phyloP scores from a whole-genome alignment of 2,329 filamentous ascomycete species.

The Mycosphaerelloides madeirae region DNA sequence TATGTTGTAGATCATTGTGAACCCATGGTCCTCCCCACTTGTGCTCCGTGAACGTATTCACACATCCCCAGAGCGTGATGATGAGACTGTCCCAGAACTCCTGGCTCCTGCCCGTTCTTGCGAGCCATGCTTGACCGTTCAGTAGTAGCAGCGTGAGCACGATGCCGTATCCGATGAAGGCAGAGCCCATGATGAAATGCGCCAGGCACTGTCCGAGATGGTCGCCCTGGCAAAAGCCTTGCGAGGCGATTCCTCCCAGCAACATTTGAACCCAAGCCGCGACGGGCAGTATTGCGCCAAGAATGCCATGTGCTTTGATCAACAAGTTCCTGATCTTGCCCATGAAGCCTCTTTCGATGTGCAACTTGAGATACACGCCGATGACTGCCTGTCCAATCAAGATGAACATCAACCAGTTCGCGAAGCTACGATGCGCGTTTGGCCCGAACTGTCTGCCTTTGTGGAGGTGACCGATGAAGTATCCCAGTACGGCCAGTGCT shows the following conservation, averaged over 20 bases:
- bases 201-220: slow-evolving; percentile 89
- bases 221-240: slow-evolving; percentile 89
- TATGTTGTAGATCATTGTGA: slow-evolving; percentile 93
- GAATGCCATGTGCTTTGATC: slow-evolving; percentile 68
- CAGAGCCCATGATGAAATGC: slow-evolving; percentile 98
- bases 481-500: slow-evolving; percentile 72
- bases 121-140: slow-evolving; percentile 83
- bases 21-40: slow-evolving; percentile 88
- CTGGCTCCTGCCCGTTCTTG: slow-evolving; percentile 76
- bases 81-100: slow-evolving; percentile 93
- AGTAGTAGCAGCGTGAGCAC: slow-evolving; percentile 79
- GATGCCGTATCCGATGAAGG: slow-evolving; percentile 92
- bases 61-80: slow-evolving; percentile 90
- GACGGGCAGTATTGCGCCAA: slow-evolving; percentile 84
- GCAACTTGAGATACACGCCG: slow-evolving; percentile 82
- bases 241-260: slow-evolving; percentile 85
- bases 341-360: slow-evolving; percentile 79
- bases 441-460: slow-evolving; percentile 78
- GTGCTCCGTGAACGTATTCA: slow-evolving; percentile 98
- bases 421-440: slow-evolving; percentile 79
- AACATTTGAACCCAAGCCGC: slow-evolving; percentile 90
- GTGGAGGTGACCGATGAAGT: slow-evolving; percentile 87
- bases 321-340: slow-evolving; percentile 66
- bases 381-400: slow-evolving; percentile 71
- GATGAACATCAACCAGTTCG: slow-evolving; percentile 73